These are phyloP conservation scores for Termitomyces sp. DNA, from an alignment of 768 basidiomycete genomes.

Conservation along the genomic window DNA sequence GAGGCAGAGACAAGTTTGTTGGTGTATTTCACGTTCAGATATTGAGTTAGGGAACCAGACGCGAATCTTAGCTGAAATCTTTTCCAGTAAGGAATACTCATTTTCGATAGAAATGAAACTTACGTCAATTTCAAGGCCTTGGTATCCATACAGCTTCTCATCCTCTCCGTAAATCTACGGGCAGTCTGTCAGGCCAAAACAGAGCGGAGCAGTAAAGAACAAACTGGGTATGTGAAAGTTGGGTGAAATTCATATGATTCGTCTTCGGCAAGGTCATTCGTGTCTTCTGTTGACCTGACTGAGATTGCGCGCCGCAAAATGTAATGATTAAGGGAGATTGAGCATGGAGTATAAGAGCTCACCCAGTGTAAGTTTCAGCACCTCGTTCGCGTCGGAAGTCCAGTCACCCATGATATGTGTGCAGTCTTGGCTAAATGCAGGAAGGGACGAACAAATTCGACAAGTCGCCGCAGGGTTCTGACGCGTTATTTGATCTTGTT, in stretches of 20 bases:
- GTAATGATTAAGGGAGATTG: not conserved
- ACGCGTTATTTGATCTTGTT: slow-evolving; percentile 18
- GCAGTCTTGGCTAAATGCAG: not conserved
- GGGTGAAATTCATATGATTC: slow-evolving; percentile 77
- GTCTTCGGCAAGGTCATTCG: slow-evolving; percentile 44
- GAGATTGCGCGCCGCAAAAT: slow-evolving; percentile 2
- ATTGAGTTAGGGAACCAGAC: slow-evolving; percentile 80
- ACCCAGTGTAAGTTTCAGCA: slow-evolving; percentile 74
- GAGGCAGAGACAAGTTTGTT: slow-evolving; percentile 58
- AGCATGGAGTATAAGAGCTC: slow-evolving; percentile 11
- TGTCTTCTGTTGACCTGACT: slow-evolving; percentile 74
- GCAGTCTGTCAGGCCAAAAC: not conserved
- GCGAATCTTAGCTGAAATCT: slow-evolving; percentile 67
- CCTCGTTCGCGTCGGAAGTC: slow-evolving; percentile 77
- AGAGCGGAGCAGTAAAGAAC: slow-evolving; percentile 17
- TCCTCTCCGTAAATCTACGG: slow-evolving; percentile 89
- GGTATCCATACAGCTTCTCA: slow-evolving; percentile 94
- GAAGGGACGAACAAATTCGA: not conserved
- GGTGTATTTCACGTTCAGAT: slow-evolving; percentile 62
- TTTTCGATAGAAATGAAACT: slow-evolving; percentile 16
- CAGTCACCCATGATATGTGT: slow-evolving; percentile 47
- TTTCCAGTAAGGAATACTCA: not conserved
- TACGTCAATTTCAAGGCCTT: slow-evolving; percentile 79
- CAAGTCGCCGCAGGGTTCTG: slow-evolving; percentile 2
- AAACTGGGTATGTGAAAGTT: slow-evolving; percentile 88